phyloP scores from a whole-genome alignment of 2,329 filamentous ascomycete species.

The Phoma sp. region DNA sequence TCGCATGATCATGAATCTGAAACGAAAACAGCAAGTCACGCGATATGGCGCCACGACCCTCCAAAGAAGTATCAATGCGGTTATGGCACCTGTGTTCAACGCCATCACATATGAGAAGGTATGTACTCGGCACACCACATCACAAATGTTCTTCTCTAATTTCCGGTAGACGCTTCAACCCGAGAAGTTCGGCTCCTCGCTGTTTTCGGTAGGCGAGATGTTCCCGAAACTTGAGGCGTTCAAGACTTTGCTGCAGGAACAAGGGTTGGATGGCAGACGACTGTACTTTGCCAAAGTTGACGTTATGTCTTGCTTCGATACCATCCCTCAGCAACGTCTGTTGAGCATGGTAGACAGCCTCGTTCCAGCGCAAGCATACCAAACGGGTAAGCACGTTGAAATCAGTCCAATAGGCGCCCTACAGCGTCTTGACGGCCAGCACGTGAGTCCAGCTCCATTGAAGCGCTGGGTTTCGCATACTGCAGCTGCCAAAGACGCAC shows the following conservation, averaged over 20 bases:
- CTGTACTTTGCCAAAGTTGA: slow-evolving; percentile 94
- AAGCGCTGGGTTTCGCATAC: slow-evolving; percentile 53
- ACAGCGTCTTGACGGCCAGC: slow-evolving; percentile 39
- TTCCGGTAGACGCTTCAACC: slow-evolving; percentile 49
- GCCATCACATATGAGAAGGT: slow-evolving; percentile 82
- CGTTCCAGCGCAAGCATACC: slow-evolving; percentile 68
- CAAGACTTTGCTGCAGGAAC: slow-evolving; percentile 56
- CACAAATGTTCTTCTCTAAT: slow-evolving; percentile 11
- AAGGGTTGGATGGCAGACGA: slow-evolving; percentile 44
- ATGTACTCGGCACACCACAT: slow-evolving; percentile 14
- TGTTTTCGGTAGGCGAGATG: slow-evolving; percentile 83
- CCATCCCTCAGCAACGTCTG: slow-evolving; percentile 82
- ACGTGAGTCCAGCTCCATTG: slow-evolving; percentile 41
- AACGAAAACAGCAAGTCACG: slow-evolving; percentile 64
- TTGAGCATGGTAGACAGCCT: slow-evolving; percentile 68
- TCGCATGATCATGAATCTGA: slow-evolving; percentile 86
- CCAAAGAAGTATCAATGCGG: slow-evolving; percentile 70
- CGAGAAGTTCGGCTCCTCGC: slow-evolving; percentile 72
- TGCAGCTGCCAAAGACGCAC: slow-evolving; percentile 35
- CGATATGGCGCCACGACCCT: slow-evolving; percentile 62
- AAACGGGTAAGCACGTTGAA: slow-evolving; percentile 76
- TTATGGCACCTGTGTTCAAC: slow-evolving; percentile 76
- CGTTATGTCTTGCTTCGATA: slow-evolving; percentile 92
- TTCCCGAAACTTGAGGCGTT: slow-evolving; percentile 76
- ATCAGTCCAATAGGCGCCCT: slow-evolving; percentile 60